Evolutionary conservation across 1,139 yeast species (phyloP).

Genomic region (Magnusiomyces suaveolens): DNA sequence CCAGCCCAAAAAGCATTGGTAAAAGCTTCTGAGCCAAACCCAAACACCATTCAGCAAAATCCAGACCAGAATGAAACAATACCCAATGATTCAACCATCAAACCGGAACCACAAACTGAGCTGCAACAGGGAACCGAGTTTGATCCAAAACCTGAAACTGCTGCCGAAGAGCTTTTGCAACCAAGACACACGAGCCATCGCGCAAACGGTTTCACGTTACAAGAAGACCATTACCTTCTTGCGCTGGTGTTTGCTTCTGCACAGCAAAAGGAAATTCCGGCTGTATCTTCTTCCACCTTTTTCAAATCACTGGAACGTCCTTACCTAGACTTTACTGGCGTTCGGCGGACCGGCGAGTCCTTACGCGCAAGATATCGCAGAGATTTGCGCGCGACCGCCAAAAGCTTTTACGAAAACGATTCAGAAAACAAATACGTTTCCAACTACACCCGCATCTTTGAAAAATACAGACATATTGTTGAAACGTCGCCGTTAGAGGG

Average conservation of each 20-base stretch:
- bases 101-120: no score
- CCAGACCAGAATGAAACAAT: neutral
- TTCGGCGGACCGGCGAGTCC: neutral
- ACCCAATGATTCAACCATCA: neutral
- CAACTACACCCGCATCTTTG: neutral
- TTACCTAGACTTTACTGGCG: neutral
- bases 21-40: no score
- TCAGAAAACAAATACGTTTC: neutral
- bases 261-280: neutral
- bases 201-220: neutral
- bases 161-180: no score
- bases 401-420: neutral
- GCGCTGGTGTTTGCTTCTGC: neutral
- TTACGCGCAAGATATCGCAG: neutral
- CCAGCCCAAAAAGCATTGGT: neutral
- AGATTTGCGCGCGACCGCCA: neutral
- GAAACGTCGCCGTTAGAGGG: neutral
- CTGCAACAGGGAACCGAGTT: no score
- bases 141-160: no score
- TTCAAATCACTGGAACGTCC: neutral
- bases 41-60: no score
- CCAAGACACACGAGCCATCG: neutral
- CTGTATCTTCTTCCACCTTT: neutral
- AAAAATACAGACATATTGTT: neutral
- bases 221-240: neutral